Percentiles rank a stretch among this genome's conserved stretches.
phyloP scores from a whole-genome alignment of 164 flowering plant species.

The Kalanchoe fedtschenkoi region DNA sequence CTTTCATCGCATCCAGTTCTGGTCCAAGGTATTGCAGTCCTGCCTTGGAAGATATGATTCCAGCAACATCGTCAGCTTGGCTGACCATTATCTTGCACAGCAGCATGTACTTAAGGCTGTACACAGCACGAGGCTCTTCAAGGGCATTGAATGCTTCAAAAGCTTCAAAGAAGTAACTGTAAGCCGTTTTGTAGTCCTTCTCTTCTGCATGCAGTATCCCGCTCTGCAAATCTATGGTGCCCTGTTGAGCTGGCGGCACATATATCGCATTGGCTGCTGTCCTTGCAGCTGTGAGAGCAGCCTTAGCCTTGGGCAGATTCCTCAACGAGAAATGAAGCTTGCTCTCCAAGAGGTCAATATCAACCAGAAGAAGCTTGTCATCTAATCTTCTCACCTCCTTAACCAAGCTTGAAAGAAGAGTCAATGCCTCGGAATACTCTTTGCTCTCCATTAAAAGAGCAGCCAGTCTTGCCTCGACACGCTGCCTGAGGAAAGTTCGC shows the following conservation, averaged over 20 bases:
- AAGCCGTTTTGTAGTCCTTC: slow-evolving; percentile 66
- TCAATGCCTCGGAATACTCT: slow-evolving; percentile 48
- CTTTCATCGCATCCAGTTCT: slow-evolving; percentile 67
- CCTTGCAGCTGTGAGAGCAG: slow-evolving; percentile 67
- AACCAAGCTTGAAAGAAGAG: slow-evolving; percentile 38
- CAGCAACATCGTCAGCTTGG: slow-evolving; percentile 65
- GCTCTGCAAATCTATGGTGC: slow-evolving; percentile 63
- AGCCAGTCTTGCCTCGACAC: slow-evolving; percentile 64
- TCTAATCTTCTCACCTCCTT: slow-evolving; percentile 31
- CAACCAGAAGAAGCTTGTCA: slow-evolving; percentile 52
- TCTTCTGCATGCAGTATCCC: slow-evolving; percentile 71
- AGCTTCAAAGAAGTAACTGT: slow-evolving; percentile 74
- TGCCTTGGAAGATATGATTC: slow-evolving; percentile 57
- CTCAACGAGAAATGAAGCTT: slow-evolving; percentile 20
- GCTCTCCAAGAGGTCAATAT: slow-evolving; percentile 58
- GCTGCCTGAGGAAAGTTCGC: slow-evolving; percentile 50
- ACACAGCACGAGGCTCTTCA: slow-evolving; percentile 54
- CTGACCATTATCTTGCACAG: slow-evolving; percentile 60
- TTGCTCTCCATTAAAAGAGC: slow-evolving; percentile 50
- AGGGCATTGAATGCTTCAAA: slow-evolving; percentile 68
- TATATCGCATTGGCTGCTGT: slow-evolving; percentile 67
- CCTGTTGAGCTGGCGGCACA: slow-evolving; percentile 75
- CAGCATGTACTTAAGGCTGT: slow-evolving; percentile 56
- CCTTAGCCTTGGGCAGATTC: slow-evolving; percentile 61
- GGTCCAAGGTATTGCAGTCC: slow-evolving; percentile 51